Evolutionary conservation across 2,329 filamentous ascomycete genomes (phyloP).

Genomic region (Polytolypa hystricis): DNA sequence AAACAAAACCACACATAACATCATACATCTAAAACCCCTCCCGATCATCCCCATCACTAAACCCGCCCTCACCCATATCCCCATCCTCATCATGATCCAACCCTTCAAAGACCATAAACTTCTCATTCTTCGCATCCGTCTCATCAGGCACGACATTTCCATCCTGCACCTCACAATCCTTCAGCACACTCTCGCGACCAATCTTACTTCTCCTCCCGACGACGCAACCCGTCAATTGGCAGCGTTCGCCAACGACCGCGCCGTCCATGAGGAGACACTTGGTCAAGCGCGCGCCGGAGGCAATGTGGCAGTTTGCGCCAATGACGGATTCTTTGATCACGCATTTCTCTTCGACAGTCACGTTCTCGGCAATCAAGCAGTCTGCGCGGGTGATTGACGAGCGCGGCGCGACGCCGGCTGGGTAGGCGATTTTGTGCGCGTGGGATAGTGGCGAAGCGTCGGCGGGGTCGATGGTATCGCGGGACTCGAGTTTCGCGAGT

Average conservation of each 20-base stretch:
- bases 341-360: constrained; percentile 75
- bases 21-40: background rate
- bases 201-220: constrained; percentile 70
- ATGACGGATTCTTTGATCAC: constrained; percentile 90
- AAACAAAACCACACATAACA: background rate
- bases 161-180: constrained; percentile 86
- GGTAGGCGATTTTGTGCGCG: constrained; percentile 67
- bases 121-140: constrained; percentile 52
- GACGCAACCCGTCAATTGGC: constrained; percentile 77
- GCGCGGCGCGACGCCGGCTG: constrained; percentile 65
- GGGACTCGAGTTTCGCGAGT: constrained; percentile 66
- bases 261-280: constrained; percentile 90
- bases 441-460: constrained; percentile 66
- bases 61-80: constrained; percentile 18
- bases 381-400: constrained; percentile 76
- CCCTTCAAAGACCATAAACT: constrained; percentile 46
- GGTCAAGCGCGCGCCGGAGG: constrained; percentile 72
- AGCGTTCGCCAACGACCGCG: constrained; percentile 71
- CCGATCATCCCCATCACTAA: constrained; percentile 13
- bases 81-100: constrained; percentile 28
- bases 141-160: constrained; percentile 70
- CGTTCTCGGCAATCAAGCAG: constrained; percentile 76
- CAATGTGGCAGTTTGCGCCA: constrained; percentile 76
- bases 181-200: constrained; percentile 69
- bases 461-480: constrained; percentile 41